Conservation (phyloP, 2,329 filamentous ascomycete genomes). For the Cladosporium cucumerinum region DNA sequence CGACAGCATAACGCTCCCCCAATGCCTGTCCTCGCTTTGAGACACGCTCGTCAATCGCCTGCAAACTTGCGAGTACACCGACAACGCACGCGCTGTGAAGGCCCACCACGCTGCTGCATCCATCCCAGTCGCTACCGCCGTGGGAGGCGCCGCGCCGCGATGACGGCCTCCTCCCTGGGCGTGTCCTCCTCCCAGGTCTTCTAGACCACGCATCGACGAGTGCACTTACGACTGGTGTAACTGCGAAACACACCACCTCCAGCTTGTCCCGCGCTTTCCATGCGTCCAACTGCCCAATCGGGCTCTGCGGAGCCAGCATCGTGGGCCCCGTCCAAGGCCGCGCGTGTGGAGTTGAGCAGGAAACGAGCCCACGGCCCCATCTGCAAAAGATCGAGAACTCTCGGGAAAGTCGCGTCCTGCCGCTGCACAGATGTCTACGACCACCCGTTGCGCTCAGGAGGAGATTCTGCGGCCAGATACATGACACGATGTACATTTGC, state of each 20-base stretch:
- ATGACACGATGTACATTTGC: background rate
- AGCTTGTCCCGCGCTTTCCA: slow-evolving; percentile 8
- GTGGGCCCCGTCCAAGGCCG: slow-evolving; percentile 13
- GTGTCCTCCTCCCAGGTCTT: background rate
- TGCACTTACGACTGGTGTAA: slow-evolving; percentile 9
- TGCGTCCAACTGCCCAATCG: slow-evolving; percentile 12
- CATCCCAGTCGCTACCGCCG: background rate
- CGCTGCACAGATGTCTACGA: slow-evolving; percentile 10
- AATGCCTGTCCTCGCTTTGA: slow-evolving; percentile 2
- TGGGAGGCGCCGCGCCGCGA: slow-evolving; percentile 9
- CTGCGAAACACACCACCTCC: background rate
- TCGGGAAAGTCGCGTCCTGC: slow-evolving; percentile 10
- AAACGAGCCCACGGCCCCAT: slow-evolving; percentile 6
- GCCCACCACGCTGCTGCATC: background rate
- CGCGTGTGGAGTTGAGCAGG: slow-evolving; percentile 4
- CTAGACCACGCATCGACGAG: slow-evolving; percentile 11
- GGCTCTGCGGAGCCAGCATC: background rate
- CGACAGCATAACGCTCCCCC: slow-evolving; percentile 2
- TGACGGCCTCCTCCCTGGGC: background rate
- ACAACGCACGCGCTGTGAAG: slow-evolving; percentile 6
- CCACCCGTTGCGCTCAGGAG: slow-evolving; percentile 14
- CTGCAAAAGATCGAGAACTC: slow-evolving; percentile 15
- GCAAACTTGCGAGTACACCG: background rate
- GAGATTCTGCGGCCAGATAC: background rate
- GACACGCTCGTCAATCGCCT: slow-evolving; percentile 11